Conservation (phyloP, 2,329 filamentous ascomycete genomes). For the Pseudodiploospora longispora region DNA sequence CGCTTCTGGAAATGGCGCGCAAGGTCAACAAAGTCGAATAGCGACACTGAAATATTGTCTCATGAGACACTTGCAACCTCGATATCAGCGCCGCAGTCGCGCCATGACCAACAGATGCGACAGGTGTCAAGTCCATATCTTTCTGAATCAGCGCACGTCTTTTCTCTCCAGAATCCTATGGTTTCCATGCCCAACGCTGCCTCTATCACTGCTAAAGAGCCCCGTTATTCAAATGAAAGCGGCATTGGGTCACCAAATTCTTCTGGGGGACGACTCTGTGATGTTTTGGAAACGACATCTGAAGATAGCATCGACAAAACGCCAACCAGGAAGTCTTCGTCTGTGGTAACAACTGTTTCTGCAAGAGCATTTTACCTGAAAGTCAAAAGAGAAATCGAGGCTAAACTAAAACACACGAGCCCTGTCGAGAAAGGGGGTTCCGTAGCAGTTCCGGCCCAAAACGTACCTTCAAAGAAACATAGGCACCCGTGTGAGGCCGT, state of each 20-base stretch:
- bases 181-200: not conserved
- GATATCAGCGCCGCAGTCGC: conserved; percentile 3
- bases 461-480: not conserved
- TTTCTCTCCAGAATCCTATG: conserved; percentile 33
- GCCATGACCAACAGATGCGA: conserved; percentile 5
- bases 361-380: conserved; percentile 11
- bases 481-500: not conserved
- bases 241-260: conserved; percentile 6
- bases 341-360: conserved; percentile 1
- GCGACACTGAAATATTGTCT: conserved; percentile 20
- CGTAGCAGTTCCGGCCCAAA: not conserved
- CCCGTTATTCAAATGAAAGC: conserved; percentile 8
- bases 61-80: conserved; percentile 19
- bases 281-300: not conserved
- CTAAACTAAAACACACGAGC: conserved; percentile 11
- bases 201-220: not conserved
- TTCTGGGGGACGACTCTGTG: not conserved
- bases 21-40: conserved; percentile 28
- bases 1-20: conserved; percentile 34
- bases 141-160: conserved; percentile 40
- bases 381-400: conserved; percentile 16
- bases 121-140: conserved; percentile 34
- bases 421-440: not conserved
- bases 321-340: not conserved
- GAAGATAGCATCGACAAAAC: not conserved